Evolutionary conservation across 2,329 filamentous ascomycete genomes (phyloP).

Genomic region (Rhytidhysteron rufulum): DNA sequence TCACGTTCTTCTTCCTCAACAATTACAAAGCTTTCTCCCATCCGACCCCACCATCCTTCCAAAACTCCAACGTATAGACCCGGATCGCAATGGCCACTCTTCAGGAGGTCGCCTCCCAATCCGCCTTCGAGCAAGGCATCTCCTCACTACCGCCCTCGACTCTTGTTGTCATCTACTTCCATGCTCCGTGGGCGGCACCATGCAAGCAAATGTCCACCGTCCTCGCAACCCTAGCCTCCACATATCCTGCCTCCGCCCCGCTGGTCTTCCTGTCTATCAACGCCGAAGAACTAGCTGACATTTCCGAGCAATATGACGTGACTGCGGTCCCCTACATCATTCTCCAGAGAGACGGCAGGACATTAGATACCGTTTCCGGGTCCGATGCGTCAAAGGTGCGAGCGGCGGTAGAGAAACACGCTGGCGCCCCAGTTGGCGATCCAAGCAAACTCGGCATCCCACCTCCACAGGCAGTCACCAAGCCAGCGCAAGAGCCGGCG

Average conservation of each 20-base stretch:
- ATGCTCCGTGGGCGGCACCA: slow-evolving; percentile 93
- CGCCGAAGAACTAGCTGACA: slow-evolving; percentile 88
- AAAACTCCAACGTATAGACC: no score
- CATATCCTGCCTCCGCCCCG: slow-evolving; percentile 69
- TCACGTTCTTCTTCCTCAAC: no score
- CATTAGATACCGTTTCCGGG: slow-evolving; percentile 82
- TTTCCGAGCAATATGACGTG: slow-evolving; percentile 90
- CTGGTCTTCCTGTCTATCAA: slow-evolving; percentile 88
- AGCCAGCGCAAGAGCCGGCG: slow-evolving; percentile 35
- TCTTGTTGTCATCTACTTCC: slow-evolving; percentile 85
- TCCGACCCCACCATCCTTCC: no score
- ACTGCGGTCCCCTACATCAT: slow-evolving; percentile 92
- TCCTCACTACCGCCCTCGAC: slow-evolving; percentile 63
- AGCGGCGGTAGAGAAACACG: slow-evolving; percentile 78
- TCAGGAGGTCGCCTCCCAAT: slow-evolving; percentile 69
- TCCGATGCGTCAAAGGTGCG: slow-evolving; percentile 85
- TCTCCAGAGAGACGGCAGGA: slow-evolving; percentile 68
- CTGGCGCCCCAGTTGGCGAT: slow-evolving; percentile 45
- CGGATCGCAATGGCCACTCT: slow-evolving; percentile 54
- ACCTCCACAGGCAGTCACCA: slow-evolving; percentile 41
- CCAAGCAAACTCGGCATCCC: slow-evolving; percentile 36
- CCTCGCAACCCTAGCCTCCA: slow-evolving; percentile 77
- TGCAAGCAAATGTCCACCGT: slow-evolving; percentile 92
- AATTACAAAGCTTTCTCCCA: no score
- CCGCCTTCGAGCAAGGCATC: slow-evolving; percentile 68